Evolutionary conservation across 345 rosid species (phyloP), one percentile per base, ranked within the genome.

Genomic region (Viola odorata): DNA sequence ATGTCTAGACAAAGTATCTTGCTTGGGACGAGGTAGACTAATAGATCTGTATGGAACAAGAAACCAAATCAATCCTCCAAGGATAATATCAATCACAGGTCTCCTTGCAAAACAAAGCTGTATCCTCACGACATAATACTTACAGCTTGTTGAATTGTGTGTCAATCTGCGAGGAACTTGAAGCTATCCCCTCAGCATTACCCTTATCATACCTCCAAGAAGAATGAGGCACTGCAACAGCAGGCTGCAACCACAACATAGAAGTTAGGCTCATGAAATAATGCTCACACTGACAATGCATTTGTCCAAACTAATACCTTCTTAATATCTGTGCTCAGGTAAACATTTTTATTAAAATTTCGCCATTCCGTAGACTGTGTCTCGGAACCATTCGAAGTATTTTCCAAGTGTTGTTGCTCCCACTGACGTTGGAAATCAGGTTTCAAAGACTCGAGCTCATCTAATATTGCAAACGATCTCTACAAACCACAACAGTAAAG

Each of bases 1-100:
- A 82, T 94, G 99, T 69, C 97, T 90, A 47, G 96, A 90, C 67
- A 94, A 75, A 44, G 99, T 94, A 71, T 88, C 99, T 78, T 88
- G 76, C 69, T 86, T 90, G 7, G 71, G 71, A 41, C 23, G 49
- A 53, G 87, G 89, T 45, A 80, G 62, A 70, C 79, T 77, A 64
- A 88, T 53, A 70, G 95, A 85, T 68, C 99, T 90, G 85, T 78
- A 69, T 14, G 62, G 45, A 57, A 70, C n/a, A 12, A 58, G 15
- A 66, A 37, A 62, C 32, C 32, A 23, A 23, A 23, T 23, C 32
- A 23, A 23, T 23, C 32, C 32, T 23, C 6, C 38, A 39, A 38
- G 13, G 41, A 67, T 45, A 6, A 56, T 45, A 23, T 4, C n/a
- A 50, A 55, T 5, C 45, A 42, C 39, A 50, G 50, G 44, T 36